Evolutionary conservation across 306 rosid species (phyloP).

Genomic region (Neltuma alba): DNA sequence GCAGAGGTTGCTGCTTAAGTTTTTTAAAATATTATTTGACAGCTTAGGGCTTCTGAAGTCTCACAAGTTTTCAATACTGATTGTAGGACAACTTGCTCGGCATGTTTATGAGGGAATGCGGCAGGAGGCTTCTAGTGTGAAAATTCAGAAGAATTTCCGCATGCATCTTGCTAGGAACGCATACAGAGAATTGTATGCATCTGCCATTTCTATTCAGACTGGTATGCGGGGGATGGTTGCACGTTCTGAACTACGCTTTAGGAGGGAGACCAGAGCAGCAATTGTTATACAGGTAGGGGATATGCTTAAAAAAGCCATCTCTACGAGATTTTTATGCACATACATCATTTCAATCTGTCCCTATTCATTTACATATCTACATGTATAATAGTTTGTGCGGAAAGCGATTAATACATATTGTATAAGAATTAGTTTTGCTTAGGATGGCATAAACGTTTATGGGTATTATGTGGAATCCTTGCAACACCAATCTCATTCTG

Average conservation of each 20-base stretch:
- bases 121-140: slow-evolving; percentile 74
- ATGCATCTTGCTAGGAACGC: slow-evolving; percentile 86
- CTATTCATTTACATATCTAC: not conserved
- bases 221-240: slow-evolving; percentile 95
- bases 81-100: slow-evolving; percentile 87
- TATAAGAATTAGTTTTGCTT: slow-evolving; percentile 28
- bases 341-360: not conserved
- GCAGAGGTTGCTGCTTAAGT: slow-evolving; percentile 70
- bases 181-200: slow-evolving; percentile 61
- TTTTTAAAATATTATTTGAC: slow-evolving; percentile 30
- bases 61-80: slow-evolving; percentile 31
- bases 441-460: slow-evolving; percentile 23
- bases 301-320: slow-evolving; percentile 11
- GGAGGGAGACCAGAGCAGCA: slow-evolving; percentile 91
- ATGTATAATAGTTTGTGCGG: not conserved
- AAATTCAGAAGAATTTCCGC: slow-evolving; percentile 85
- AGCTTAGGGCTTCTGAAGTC: slow-evolving; percentile 27
- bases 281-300: slow-evolving; percentile 81
- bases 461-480: slow-evolving; percentile 26
- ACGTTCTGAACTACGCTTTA: slow-evolving; percentile 77
- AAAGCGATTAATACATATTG: not conserved
- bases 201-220: slow-evolving; percentile 79
- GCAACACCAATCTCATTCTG: slow-evolving; percentile 31
- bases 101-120: slow-evolving; percentile 71
- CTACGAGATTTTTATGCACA: not conserved